phyloP scores from a whole-genome alignment of 371 early-diverging fungal genomes.

The Fennellomyces sp. region DNA sequence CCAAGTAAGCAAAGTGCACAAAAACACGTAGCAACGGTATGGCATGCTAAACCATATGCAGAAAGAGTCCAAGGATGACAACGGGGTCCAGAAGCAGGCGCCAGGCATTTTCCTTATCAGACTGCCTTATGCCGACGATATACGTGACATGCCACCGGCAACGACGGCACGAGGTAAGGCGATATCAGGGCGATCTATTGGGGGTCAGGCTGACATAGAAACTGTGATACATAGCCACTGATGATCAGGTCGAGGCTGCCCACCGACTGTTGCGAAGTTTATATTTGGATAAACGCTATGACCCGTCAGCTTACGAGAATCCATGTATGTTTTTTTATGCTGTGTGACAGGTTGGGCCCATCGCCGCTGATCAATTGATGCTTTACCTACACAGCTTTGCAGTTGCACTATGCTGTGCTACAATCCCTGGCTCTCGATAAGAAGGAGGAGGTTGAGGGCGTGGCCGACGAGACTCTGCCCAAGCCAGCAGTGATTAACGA shows the following conservation, averaged over 20 bases:
- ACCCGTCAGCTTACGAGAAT: constrained; percentile 57
- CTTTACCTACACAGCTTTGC: constrained; percentile 44
- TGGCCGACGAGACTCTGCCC: constrained; percentile 24
- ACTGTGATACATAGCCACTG: not conserved
- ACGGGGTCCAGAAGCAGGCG: constrained; percentile 45
- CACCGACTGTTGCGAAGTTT: not conserved
- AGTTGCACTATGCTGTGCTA: constrained; percentile 64
- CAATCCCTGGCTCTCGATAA: constrained; percentile 61
- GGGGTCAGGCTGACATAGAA: not conserved
- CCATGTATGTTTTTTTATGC: constrained; percentile 48
- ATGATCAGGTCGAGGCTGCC: constrained; percentile 7
- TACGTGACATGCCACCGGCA: constrained; percentile 51
- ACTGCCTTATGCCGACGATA: constrained; percentile 75
- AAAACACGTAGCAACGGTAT: not conserved
- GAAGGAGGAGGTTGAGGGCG: constrained; percentile 10
- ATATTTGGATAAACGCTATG: constrained; percentile 37
- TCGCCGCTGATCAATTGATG: not conserved
- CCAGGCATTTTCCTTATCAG: constrained; percentile 64
- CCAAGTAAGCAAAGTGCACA: constrained; percentile 43
- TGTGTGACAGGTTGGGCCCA: not conserved
- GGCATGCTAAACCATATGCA: constrained; percentile 5
- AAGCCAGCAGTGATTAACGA: constrained; percentile 18
- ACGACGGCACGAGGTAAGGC: constrained; percentile 26
- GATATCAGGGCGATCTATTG: not conserved
- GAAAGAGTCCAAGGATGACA: constrained; percentile 32